Percentiles rank a stretch among this genome's conserved stretches.
Evolutionary conservation across 1,284 basidiomycete genomes (phyloP).

Genomic region (Anthracocystis walkeri): DNA sequence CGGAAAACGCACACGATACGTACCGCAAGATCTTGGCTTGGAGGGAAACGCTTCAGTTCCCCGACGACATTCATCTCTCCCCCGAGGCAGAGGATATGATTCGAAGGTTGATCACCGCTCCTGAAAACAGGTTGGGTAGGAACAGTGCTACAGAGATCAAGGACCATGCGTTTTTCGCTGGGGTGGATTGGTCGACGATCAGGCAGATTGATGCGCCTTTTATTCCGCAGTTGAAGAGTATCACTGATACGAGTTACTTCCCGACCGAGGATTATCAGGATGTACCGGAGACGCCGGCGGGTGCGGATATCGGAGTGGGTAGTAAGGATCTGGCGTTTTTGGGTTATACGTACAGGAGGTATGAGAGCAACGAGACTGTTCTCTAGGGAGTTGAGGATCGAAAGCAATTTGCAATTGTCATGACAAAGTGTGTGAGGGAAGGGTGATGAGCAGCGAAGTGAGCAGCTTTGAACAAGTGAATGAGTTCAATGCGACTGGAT

Average conservation of each 20-base stretch:
- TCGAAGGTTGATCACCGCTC: slow-evolving; percentile 84
- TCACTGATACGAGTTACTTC: slow-evolving; percentile 96
- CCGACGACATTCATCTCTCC: slow-evolving; percentile 94
- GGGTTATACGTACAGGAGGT: slow-evolving; percentile 66
- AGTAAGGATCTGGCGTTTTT: slow-evolving; percentile 67
- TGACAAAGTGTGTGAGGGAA: too few relatives aligned
- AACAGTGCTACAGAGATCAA: slow-evolving; percentile 86
- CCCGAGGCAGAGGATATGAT: slow-evolving; percentile 93
- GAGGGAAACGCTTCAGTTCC: slow-evolving; percentile 87
- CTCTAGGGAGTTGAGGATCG: slow-evolving; percentile 29
- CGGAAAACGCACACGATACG: slow-evolving; percentile 95
- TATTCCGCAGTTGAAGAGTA: slow-evolving; percentile 83
- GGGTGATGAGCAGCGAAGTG: too few relatives aligned
- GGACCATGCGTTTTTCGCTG: slow-evolving; percentile 92
- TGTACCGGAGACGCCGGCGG: slow-evolving; percentile 74
- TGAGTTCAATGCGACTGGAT: too few relatives aligned
- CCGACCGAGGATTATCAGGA: slow-evolving; percentile 94
- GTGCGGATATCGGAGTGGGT: slow-evolving; percentile 63
- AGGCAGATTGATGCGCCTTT: slow-evolving; percentile 95
- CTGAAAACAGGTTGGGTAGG: slow-evolving; percentile 77
- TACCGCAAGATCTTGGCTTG: slow-evolving; percentile 99
- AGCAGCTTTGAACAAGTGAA: not conserved
- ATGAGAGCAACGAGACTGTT: slow-evolving; percentile 64
- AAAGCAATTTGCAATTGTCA: too few relatives aligned
- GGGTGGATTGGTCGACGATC: slow-evolving; percentile 92